These are phyloP conservation scores for Chrysosporium queenslandicum DNA, from an alignment of 2,329 filamentous ascomycete species.

Conservation along the genomic window DNA sequence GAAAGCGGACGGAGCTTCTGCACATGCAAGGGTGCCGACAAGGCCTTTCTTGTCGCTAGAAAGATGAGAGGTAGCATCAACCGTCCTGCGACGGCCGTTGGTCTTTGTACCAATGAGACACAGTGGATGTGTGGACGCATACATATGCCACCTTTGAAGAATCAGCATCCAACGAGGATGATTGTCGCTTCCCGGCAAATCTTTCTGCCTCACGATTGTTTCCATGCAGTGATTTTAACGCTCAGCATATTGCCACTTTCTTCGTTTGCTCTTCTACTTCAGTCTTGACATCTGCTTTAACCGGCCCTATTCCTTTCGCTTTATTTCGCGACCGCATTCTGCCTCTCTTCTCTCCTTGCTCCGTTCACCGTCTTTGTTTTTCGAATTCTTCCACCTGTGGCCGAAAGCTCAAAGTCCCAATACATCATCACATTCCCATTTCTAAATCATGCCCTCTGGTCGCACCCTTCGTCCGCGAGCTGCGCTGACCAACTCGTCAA, in stretches of 20 bases:
- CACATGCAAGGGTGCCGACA: conserved; percentile 12
- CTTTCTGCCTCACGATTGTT: background rate
- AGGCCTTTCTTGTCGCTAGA: conserved; percentile 5
- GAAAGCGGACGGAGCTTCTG: background rate
- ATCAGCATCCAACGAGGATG: conserved; percentile 1
- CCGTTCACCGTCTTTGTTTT: too few relatives aligned
- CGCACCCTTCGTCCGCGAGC: conserved; percentile 33
- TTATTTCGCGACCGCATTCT: conserved; percentile 14
- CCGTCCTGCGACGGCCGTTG: background rate
- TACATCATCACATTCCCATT: background rate
- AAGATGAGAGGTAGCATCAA: conserved; percentile 13
- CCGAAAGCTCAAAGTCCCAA: background rate
- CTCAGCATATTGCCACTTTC: background rate
- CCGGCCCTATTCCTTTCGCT: background rate
- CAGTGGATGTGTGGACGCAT: conserved; percentile 6
- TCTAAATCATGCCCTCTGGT: conserved; percentile 28
- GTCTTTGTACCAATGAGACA: conserved; percentile 17
- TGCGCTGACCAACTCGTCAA: conserved; percentile 23
- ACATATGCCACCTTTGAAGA: conserved; percentile 6
- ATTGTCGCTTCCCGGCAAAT: conserved; percentile 6
- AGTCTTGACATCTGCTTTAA: background rate
- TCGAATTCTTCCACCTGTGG: background rate
- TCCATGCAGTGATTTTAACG: background rate
- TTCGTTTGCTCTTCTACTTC: background rate
- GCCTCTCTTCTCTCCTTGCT: background rate